Percentiles rank a stretch among this genome's conserved stretches.
Evolutionary conservation across 306 rosid species (phyloP).

Genomic region (Ormosia semicastrata): DNA sequence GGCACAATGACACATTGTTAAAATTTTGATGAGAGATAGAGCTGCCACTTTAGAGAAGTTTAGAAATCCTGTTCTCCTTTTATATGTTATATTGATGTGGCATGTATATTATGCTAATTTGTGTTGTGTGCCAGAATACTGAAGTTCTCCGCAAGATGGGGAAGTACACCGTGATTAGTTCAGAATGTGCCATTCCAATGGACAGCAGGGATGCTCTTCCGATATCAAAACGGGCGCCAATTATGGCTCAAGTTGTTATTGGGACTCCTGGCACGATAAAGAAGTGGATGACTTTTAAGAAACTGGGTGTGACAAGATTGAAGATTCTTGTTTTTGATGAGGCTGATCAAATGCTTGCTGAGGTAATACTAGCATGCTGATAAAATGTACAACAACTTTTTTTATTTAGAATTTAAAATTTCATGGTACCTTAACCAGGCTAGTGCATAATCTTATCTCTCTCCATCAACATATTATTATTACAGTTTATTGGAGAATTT

Average conservation of each 20-base stretch:
- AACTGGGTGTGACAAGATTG: slow-evolving; percentile 45
- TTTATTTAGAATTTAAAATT: not conserved
- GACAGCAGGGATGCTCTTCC: slow-evolving; percentile 47
- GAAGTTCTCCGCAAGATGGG: slow-evolving; percentile 91
- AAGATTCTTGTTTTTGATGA: slow-evolving; percentile 91
- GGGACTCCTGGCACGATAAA: slow-evolving; percentile 93
- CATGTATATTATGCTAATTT: not conserved
- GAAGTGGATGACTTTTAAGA: slow-evolving; percentile 61
- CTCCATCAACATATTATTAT: not conserved
- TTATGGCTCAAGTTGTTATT: slow-evolving; percentile 75
- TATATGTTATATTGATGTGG: not conserved
- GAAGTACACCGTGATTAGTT: slow-evolving; percentile 64
- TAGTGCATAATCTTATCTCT: not conserved
- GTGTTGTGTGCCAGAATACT: slow-evolving; percentile 50
- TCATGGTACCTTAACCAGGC: not conserved
- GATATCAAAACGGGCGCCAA: slow-evolving; percentile 43
- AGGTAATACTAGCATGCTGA: slow-evolving; percentile 35
- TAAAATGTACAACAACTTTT: not conserved
- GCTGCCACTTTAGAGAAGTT: not conserved
- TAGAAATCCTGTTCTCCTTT: not conserved
- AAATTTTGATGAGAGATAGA: not conserved
- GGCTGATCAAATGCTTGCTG: slow-evolving; percentile 91
- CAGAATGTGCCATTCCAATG: slow-evolving; percentile 76
- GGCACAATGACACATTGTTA: not conserved
- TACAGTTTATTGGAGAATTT: not conserved